Percentiles rank a stretch among this genome's conserved stretches.
These are phyloP conservation scores for Barnettozyma sucrosica DNA, from an alignment of 805 yeast species.

Conservation along the genomic window DNA sequence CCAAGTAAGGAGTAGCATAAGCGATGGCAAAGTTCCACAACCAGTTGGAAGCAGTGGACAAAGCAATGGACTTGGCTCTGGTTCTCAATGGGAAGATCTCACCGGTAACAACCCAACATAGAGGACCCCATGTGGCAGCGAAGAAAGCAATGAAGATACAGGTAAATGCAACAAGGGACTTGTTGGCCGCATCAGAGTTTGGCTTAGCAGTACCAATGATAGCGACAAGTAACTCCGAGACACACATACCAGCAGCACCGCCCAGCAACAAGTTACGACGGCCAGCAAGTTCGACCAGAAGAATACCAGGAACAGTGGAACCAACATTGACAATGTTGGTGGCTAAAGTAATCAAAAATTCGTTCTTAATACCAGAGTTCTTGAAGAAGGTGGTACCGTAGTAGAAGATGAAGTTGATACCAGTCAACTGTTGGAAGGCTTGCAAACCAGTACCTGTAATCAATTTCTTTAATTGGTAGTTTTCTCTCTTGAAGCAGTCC, in stretches of 20 bases:
- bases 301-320: conserved; percentile 51
- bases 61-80: conserved; percentile 66
- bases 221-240: conserved; percentile 60
- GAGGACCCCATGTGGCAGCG: conserved; percentile 85
- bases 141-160: conserved; percentile 66
- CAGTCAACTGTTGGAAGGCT: conserved; percentile 62
- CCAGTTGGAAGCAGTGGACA: conserved; percentile 78
- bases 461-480: conserved; percentile 38
- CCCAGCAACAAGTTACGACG: conserved; percentile 55
- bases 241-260: conserved; percentile 61
- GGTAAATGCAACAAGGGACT: conserved; percentile 46
- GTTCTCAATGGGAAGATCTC: conserved; percentile 67
- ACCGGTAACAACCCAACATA: conserved; percentile 61
- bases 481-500: conserved; percentile 32
- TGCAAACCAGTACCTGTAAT: conserved; percentile 39
- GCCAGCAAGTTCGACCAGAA: conserved; percentile 53
- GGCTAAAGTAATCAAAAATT: conserved; percentile 38
- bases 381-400: conserved; percentile 60
- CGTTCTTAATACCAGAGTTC: conserved; percentile 43
- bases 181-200: conserved; percentile 31
- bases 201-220: conserved; percentile 30
- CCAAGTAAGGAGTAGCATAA: conserved; percentile 70
- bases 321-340: conserved; percentile 42
- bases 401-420: conserved; percentile 68
- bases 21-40: conserved; percentile 70